Evolutionary conservation across 2,329 filamentous ascomycete species (phyloP).

Genomic region (Diaporthe sp.): DNA sequence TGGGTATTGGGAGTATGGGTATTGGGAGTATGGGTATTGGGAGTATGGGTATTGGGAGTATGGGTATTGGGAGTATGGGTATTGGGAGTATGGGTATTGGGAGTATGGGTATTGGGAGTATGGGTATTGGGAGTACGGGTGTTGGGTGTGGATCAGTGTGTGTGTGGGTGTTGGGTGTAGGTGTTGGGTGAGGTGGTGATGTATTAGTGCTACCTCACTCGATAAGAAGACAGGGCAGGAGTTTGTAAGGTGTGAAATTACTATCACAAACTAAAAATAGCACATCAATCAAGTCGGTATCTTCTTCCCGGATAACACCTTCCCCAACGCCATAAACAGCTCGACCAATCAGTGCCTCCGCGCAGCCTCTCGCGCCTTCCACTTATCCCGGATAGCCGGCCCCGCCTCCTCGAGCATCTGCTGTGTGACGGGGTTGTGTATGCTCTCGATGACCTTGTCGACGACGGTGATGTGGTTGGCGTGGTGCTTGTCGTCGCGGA

Average conservation of each 20-base stretch:
- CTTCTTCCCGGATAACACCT: not conserved
- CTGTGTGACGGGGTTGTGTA: slow-evolving; percentile 86
- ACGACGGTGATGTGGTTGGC: slow-evolving; percentile 92
- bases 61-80: too few relatives aligned
- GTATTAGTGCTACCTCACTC: too few relatives aligned
- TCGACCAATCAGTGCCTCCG: slow-evolving; percentile 45
- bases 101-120: too few relatives aligned
- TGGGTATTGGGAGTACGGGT: too few relatives aligned
- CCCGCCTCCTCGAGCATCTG: slow-evolving; percentile 82
- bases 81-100: too few relatives aligned
- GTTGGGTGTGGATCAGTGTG: too few relatives aligned
- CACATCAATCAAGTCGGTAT: not conserved
- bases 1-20: too few relatives aligned
- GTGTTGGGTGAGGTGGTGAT: too few relatives aligned
- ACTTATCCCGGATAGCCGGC: slow-evolving; percentile 80
- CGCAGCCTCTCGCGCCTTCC: slow-evolving; percentile 75
- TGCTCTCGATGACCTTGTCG: slow-evolving; percentile 89
- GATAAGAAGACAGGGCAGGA: not conserved
- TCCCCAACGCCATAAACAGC: not conserved
- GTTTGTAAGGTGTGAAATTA: not conserved
- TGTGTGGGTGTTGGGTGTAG: too few relatives aligned
- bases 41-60: too few relatives aligned
- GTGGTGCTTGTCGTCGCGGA: slow-evolving; percentile 92
- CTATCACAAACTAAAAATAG: not conserved
- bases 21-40: too few relatives aligned